Evolutionary conservation across 768 basidiomycete genomes (phyloP).

Genomic region (Xanthoconium stramineum): DNA sequence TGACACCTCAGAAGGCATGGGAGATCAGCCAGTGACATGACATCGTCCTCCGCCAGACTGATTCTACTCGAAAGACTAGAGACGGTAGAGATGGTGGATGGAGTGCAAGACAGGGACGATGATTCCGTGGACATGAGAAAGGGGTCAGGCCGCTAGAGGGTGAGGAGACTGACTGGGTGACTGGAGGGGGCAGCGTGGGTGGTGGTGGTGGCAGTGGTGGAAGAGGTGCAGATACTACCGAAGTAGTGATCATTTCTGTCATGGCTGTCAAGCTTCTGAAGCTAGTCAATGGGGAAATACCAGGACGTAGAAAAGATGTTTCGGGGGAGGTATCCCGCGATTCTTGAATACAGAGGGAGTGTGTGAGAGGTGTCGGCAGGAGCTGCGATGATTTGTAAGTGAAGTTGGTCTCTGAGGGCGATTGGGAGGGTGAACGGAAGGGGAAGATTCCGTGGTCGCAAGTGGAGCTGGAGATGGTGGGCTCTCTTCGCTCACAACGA

Average conservation of each 20-base stretch:
- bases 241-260: slow-evolving; percentile 32
- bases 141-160: slow-evolving; percentile 34
- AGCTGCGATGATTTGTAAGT: slow-evolving; percentile 81
- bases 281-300: slow-evolving; percentile 37
- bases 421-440: slow-evolving; percentile 45
- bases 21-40: slow-evolving; percentile 17
- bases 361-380: slow-evolving; percentile 63
- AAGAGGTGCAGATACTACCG: slow-evolving; percentile 10
- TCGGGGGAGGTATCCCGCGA: slow-evolving; percentile 64
- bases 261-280: slow-evolving; percentile 33
- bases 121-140: slow-evolving; percentile 31
- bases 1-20: slow-evolving; percentile 34
- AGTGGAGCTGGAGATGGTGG: slow-evolving; percentile 34
- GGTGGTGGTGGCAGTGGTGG: background rate
- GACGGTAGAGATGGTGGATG: slow-evolving; percentile 36
- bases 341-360: slow-evolving; percentile 51
- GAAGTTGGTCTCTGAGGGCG: slow-evolving; percentile 61
- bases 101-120: slow-evolving; percentile 35
- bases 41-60: slow-evolving; percentile 34
- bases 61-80: slow-evolving; percentile 43
- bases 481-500: slow-evolving; percentile 26
- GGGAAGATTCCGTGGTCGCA: slow-evolving; percentile 33
- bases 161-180: slow-evolving; percentile 23
- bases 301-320: slow-evolving; percentile 70
- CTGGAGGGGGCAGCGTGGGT: slow-evolving; percentile 17